Conservation (phyloP, 257 asterid species). For the Nicotiana sylvestris region DNA sequence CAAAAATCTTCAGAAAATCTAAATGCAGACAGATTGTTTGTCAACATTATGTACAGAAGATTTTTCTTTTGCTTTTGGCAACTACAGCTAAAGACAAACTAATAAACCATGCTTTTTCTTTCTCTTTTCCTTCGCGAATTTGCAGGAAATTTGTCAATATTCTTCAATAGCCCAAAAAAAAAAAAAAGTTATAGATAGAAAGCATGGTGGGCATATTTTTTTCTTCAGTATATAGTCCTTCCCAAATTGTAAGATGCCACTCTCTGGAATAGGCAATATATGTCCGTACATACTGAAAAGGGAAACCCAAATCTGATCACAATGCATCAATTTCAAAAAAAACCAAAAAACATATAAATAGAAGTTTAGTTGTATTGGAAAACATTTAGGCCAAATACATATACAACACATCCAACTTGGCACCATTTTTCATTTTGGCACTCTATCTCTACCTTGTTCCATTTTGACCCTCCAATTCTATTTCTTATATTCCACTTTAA, state of each 20-base stretch:
- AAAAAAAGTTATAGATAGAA: background rate
- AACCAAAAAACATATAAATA: background rate
- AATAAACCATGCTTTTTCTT: background rate
- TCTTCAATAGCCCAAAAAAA: background rate
- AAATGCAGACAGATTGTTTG: background rate
- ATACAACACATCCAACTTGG: too few relatives aligned
- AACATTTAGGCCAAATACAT: background rate
- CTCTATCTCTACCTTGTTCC: too few relatives aligned
- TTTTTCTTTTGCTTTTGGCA: background rate
- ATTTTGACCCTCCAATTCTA: too few relatives aligned
- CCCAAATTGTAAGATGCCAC: background rate
- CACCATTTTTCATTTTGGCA: too few relatives aligned
- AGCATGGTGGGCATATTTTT: background rate
- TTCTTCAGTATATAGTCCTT: background rate
- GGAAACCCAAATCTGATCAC: background rate
- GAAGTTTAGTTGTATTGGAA: too few relatives aligned
- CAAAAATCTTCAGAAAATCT: conserved; percentile 6
- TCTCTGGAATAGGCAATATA: background rate
- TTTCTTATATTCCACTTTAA: too few relatives aligned
- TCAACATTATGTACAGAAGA: background rate
- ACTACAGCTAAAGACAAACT: background rate
- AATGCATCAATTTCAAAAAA: background rate
- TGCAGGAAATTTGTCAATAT: conserved; percentile 3
- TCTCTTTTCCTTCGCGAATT: background rate
- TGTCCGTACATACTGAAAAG: background rate